Evolutionary conservation across 345 rosid genomes (phyloP), one percentile per base, ranked within the genome.

Genomic region (Streptanthus diversifolius): DNA sequence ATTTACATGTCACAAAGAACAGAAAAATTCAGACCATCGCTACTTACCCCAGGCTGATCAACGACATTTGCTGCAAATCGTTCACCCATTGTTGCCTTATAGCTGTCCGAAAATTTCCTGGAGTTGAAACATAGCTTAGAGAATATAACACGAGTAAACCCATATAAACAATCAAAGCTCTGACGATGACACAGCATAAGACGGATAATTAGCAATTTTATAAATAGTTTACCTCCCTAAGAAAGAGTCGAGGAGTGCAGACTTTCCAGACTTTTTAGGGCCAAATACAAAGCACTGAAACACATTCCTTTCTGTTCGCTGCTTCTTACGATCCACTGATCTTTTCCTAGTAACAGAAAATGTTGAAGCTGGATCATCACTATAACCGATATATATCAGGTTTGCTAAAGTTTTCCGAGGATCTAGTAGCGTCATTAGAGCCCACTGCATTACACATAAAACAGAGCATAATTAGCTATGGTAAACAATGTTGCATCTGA

Each of bases 201-300:
- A 60, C 14, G 21, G 53, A 18, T 17, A 66, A 19, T 10, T 52
- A 32, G 56, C 22, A 15, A 43, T 36, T n/a, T 41, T 14, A 52
- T 12, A 33, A 52, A 40, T 54, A 70, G 7, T 25, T 41, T 66
- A 88, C 97, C 97, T 88, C 80, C 79, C 95, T 73, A 83, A 7
- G 73, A 91, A 85, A 43, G 95, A 82, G 80, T 86, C 83, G 63
- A 88, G 75, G 17, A 88, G 54, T 41, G 89, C 78, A 66, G 95
- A 83, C 75, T 91, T 88, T 79, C 97, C 95, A 69, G 95, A 77
- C n/a, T 77, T 85, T 73, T 78, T 77, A 19, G 97, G 87, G 63
- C 95, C 95, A 75, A 91, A 82, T 80, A 85, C 90, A 77, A 70
- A 75, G 83, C 95, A 83, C 64, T 68, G 86, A 64, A 87, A 88